Conservation (phyloP, 2,329 filamentous ascomycete species). For the Sporothrix pallida region DNA sequence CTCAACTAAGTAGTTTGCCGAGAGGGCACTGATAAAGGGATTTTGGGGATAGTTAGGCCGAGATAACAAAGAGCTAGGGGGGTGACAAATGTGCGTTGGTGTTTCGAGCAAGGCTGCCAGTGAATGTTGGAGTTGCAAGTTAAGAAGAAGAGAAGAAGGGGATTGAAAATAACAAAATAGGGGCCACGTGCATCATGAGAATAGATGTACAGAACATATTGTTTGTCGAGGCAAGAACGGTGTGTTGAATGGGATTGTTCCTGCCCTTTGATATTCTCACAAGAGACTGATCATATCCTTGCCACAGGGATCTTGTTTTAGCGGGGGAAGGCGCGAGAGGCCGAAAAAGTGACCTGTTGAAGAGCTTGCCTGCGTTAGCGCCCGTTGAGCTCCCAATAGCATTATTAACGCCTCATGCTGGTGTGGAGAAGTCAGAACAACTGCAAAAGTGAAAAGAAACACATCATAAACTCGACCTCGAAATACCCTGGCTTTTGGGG, state of each 20-base stretch:
- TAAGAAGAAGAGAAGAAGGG: not conserved
- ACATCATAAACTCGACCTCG: not conserved
- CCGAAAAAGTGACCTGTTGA: not conserved
- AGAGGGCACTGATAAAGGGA: slow-evolving; percentile 5
- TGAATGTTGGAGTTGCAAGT: not conserved
- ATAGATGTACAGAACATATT: not conserved
- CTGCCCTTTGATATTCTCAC: not conserved
- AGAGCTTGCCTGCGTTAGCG: not conserved
- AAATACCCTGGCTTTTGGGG: not conserved
- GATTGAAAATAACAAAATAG: not conserved
- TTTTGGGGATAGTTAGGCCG: not conserved
- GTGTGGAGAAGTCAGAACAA: not conserved
- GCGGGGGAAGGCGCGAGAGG: slow-evolving; percentile 15
- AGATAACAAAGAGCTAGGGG: slow-evolving; percentile 24
- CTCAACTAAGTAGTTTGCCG: not conserved
- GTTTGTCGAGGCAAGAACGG: slow-evolving; percentile 17
- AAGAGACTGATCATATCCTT: not conserved
- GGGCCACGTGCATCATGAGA: not conserved
- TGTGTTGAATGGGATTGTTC: slow-evolving; percentile 22
- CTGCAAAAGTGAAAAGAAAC: not conserved
- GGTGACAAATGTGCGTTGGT: not conserved
- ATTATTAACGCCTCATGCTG: not conserved
- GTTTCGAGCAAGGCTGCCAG: not conserved
- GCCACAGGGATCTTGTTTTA: not conserved
- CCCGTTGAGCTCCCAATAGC: not conserved